A percentile compares a stretch with the other conserved stretches of the same genome.
phyloP scores from a whole-genome alignment of 163 green algal genomes.

The Dunaliella salina region DNA sequence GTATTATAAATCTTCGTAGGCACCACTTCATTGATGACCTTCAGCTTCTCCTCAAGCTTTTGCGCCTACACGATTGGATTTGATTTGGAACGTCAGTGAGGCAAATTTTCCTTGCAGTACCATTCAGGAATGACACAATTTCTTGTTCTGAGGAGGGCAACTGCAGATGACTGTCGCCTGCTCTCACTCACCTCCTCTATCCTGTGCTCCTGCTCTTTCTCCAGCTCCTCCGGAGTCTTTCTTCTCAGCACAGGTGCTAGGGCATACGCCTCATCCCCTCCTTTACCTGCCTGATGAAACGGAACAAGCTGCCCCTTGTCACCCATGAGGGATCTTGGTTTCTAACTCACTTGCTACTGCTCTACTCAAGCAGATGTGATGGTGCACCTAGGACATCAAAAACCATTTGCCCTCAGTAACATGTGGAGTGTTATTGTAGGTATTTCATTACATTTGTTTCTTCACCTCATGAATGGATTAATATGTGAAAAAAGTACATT shows the following conservation, averaged over 20 bases:
- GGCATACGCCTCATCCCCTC: not conserved
- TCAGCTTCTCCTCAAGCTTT: slow-evolving; percentile 80
- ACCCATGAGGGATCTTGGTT: not conserved
- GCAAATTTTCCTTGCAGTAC: not conserved
- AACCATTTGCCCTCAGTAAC: too few species aligned
- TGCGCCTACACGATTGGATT: slow-evolving; percentile 54
- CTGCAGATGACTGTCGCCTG: not conserved
- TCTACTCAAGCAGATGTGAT: too few species aligned
- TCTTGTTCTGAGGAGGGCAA: not conserved
- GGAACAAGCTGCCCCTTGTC: not conserved
- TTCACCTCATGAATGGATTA: too few species aligned
- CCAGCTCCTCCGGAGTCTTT: slow-evolving; percentile 4
- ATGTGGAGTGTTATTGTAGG: too few species aligned
- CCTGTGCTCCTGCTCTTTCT: slow-evolving; percentile 4
- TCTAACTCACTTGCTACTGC: too few species aligned
- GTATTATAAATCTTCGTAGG: slow-evolving; percentile 70
- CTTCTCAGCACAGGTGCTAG: not conserved
- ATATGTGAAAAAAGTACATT: too few species aligned
- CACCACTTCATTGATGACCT: slow-evolving; percentile 77
- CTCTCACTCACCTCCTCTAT: not conserved
- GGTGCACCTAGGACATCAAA: too few species aligned
- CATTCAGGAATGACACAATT: not conserved
- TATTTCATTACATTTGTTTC: too few species aligned
- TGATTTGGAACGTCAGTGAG: not conserved
- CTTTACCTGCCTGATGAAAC: not conserved